Conservation (phyloP, 108 stramenopile genomes). For the Poteriospumella lacustris region DNA sequence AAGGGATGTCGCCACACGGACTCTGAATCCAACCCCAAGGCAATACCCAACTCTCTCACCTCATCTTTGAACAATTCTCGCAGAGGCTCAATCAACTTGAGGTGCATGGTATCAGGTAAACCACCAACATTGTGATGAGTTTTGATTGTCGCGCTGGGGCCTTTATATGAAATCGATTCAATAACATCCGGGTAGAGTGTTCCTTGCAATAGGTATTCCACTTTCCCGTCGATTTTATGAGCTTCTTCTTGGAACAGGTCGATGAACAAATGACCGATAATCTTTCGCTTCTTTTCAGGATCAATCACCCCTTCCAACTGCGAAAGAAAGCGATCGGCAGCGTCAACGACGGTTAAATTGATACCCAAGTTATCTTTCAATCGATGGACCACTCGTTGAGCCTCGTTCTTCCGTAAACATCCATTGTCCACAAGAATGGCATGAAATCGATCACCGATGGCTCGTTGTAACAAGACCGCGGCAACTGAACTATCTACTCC, state of each 20-base stretch:
- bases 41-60: constrained; percentile 57
- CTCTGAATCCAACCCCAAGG: constrained; percentile 85
- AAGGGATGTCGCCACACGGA: constrained; percentile 97
- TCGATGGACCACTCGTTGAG: constrained; percentile 68
- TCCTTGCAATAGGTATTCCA: constrained; percentile 70
- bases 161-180: constrained; percentile 92
- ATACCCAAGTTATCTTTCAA: constrained; percentile 71
- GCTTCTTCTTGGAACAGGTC: constrained; percentile 95
- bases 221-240: constrained; percentile 63
- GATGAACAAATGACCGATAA: constrained; percentile 93
- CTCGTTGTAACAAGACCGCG: constrained; percentile 87
- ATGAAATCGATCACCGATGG: constrained; percentile 94
- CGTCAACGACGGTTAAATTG: constrained; percentile 86
- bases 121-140: constrained; percentile 99
- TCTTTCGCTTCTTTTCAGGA: constrained; percentile 93
- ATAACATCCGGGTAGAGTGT: constrained; percentile 99
- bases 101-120: constrained; percentile 83
- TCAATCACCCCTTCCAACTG: constrained; percentile 78
- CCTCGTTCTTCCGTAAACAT: constrained; percentile 90
- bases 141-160: constrained; percentile 97
- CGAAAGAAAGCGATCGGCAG: constrained; percentile 78
- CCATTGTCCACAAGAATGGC: constrained; percentile 97
- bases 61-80: constrained; percentile 98
- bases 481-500: constrained; percentile 98
- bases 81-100: constrained; percentile 94